Percentiles rank a stretch among this genome's conserved stretches.
Evolutionary conservation across 208 protist species (phyloP).

Genomic region (Leptomonas pyrrhocoris): DNA sequence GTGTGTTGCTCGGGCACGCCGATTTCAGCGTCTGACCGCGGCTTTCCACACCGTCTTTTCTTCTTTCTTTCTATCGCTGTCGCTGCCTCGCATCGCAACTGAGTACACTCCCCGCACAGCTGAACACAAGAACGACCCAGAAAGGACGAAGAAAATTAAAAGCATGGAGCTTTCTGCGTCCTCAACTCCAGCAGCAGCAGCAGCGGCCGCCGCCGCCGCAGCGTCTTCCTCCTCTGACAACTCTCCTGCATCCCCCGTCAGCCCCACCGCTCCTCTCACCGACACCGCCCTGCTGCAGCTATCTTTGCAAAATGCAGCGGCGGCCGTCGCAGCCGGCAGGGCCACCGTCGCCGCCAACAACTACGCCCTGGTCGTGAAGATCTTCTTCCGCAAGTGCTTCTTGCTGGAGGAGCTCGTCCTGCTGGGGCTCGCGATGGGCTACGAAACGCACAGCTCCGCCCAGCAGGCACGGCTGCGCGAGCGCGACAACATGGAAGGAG

Average conservation of each 20-base stretch:
- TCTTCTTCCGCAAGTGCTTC: constrained; percentile 60
- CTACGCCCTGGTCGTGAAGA: constrained; percentile 61
- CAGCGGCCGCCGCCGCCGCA: not conserved
- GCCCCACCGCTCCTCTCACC: constrained; percentile 17
- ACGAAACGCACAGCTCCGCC: constrained; percentile 6
- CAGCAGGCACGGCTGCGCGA: too few relatives aligned
- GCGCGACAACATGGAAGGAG: not conserved
- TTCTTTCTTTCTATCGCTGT: too few relatives aligned
- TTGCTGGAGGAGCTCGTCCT: constrained; percentile 58
- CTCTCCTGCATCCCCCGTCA: constrained; percentile 2
- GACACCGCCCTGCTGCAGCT: constrained; percentile 51
- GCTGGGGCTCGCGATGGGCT: constrained; percentile 36
- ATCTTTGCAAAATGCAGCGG: constrained; percentile 36
- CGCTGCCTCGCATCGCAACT: too few relatives aligned
- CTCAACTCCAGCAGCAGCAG: not conserved
- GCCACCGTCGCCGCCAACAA: constrained; percentile 45
- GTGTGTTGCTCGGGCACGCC: too few relatives aligned
- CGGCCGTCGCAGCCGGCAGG: constrained; percentile 36
- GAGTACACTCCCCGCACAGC: too few relatives aligned
- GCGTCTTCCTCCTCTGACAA: not conserved
- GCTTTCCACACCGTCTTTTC: not conserved
- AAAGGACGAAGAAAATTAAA: too few relatives aligned
- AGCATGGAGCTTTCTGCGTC: too few relatives aligned
- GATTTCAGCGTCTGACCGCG: too few relatives aligned
- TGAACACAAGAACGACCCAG: too few relatives aligned